Conservation (phyloP, 2,329 filamentous ascomycete species). For the Aspergillus sp. region DNA sequence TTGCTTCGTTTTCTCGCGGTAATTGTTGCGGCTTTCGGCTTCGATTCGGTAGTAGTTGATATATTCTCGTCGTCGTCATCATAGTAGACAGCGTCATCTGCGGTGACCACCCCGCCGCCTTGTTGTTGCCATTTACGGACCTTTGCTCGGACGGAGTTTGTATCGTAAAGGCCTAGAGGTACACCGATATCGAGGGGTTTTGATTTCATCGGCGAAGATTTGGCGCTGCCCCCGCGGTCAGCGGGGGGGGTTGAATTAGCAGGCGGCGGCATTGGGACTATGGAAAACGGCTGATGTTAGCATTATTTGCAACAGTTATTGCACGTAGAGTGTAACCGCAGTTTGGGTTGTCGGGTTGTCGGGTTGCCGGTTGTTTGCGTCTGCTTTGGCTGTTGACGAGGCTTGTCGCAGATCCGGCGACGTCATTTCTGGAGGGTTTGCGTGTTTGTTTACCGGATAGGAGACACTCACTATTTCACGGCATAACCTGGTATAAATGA, state of each 20-base stretch:
- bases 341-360: background rate
- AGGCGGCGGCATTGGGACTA: conserved; percentile 42
- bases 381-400: conserved; percentile 6
- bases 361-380: background rate
- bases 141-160: conserved; percentile 71
- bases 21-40: conserved; percentile 19
- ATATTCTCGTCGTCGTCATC: conserved; percentile 52
- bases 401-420: background rate
- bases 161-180: conserved; percentile 59
- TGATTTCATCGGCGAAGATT: conserved; percentile 54
- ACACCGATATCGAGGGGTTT: conserved; percentile 50
- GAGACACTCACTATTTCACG: conserved; percentile 7
- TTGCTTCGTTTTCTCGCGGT: conserved; percentile 44
- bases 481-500: conserved; percentile 4
- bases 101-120: conserved; percentile 65
- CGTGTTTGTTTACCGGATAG: conserved; percentile 9
- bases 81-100: conserved; percentile 59
- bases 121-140: conserved; percentile 83
- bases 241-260: conserved; percentile 39
- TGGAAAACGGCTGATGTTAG: background rate
- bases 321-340: conserved; percentile 12
- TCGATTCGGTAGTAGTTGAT: conserved; percentile 23
- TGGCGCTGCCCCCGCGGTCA: conserved; percentile 58
- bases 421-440: conserved; percentile 3
- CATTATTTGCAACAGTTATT: conserved; percentile 4